Conservation (phyloP, 306 rosid genomes). For the Hippophae tibetana region DNA sequence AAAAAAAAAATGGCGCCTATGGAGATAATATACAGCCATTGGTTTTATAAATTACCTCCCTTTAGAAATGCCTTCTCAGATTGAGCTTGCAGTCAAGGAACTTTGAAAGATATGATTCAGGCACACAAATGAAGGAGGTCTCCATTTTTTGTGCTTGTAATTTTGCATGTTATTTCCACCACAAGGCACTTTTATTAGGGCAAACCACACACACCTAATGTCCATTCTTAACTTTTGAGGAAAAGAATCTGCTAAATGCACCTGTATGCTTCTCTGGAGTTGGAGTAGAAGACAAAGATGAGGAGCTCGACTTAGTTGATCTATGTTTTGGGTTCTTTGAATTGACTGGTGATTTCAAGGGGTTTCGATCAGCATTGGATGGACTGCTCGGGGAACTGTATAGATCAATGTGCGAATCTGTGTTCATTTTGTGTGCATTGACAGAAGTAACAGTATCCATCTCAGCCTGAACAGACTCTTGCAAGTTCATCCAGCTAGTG, state of each 20-base stretch:
- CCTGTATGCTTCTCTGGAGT: conserved; percentile 84
- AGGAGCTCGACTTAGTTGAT: conserved; percentile 71
- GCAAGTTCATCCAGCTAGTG: conserved; percentile 37
- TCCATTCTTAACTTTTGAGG: conserved; percentile 63
- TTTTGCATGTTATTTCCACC: conserved; percentile 17
- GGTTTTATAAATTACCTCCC: too few species aligned
- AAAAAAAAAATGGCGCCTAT: too few species aligned
- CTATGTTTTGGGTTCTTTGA: conserved; percentile 46
- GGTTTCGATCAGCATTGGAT: conserved; percentile 50
- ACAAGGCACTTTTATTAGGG: conserved; percentile 16
- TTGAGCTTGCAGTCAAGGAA: too few species aligned
- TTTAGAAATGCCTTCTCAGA: too few species aligned
- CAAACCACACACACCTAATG: conserved; percentile 48
- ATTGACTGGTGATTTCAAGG: conserved; percentile 45
- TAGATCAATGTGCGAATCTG: conserved; percentile 50
- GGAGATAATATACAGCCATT: too few species aligned
- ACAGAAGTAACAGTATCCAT: conserved; percentile 37
- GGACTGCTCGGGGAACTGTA: conserved; percentile 44
- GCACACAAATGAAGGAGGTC: not conserved
- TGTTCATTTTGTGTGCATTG: conserved; percentile 29
- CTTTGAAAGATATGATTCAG: too few species aligned
- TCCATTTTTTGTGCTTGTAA: conserved; percentile 20
- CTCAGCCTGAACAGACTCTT: conserved; percentile 38
- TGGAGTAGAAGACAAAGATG: conserved; percentile 46
- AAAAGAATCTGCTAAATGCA: conserved; percentile 91